Percentiles rank a stretch among this genome's conserved stretches.
These are phyloP conservation scores for Pseudocercospora fijiensis DNA, from an alignment of 2,329 filamentous ascomycete genomes.

Conservation along the genomic window DNA sequence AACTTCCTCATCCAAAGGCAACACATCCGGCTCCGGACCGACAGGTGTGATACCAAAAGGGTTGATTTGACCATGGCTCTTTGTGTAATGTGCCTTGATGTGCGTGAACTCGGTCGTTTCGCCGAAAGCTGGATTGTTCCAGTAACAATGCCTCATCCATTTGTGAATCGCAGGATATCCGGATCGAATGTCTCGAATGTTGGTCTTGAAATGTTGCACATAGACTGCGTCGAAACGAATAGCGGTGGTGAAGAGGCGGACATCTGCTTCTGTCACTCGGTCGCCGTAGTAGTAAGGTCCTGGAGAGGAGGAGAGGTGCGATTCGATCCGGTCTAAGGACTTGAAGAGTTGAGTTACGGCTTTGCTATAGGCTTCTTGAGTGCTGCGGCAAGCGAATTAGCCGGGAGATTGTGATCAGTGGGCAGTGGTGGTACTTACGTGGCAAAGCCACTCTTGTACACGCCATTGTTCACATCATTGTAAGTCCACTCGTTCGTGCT, in stretches of 20 bases:
- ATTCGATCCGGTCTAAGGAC: constrained; percentile 51
- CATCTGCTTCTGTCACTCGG: constrained; percentile 50
- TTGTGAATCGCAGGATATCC: constrained; percentile 78
- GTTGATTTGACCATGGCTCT: constrained; percentile 66
- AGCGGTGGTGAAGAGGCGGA: constrained; percentile 60
- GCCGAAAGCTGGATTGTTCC: constrained; percentile 73
- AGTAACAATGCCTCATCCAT: constrained; percentile 56
- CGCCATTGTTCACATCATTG: constrained; percentile 53
- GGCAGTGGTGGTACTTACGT: constrained; percentile 32
- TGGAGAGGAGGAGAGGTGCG: constrained; percentile 41
- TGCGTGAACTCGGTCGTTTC: constrained; percentile 90
- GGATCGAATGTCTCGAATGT: constrained; percentile 77
- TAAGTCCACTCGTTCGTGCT: constrained; percentile 55
- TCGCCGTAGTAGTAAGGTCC: constrained; percentile 52
- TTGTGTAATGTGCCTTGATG: constrained; percentile 79
- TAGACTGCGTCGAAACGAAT: constrained; percentile 59
- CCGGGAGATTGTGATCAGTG: neutral
- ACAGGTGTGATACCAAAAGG: constrained; percentile 73
- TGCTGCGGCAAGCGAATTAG: constrained; percentile 24
- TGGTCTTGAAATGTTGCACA: constrained; percentile 69
- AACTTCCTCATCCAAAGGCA: constrained; percentile 77
- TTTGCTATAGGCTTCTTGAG: constrained; percentile 52
- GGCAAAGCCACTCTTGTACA: constrained; percentile 55
- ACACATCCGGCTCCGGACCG: constrained; percentile 78
- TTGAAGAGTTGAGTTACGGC: constrained; percentile 49